Conservation (phyloP, 345 rosid genomes). For the Hevea brasiliensis region DNA sequence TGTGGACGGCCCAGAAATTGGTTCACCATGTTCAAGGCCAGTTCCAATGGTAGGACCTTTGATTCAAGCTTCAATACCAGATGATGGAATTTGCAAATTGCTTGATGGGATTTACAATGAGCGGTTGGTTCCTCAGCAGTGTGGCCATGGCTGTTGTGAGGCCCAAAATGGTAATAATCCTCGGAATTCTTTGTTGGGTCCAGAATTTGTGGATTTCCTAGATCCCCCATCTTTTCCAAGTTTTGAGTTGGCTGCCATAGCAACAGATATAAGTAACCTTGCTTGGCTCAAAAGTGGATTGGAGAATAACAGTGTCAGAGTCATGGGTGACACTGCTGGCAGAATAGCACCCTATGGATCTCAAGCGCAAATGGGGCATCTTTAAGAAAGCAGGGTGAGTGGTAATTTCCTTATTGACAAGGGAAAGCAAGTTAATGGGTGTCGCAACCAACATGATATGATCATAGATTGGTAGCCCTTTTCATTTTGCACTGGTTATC, state of each 20-base stretch:
- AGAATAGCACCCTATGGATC: conserved; percentile 37
- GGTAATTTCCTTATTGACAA: conserved; percentile 37
- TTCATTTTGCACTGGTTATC: neutral
- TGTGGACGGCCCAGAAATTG: conserved; percentile 39
- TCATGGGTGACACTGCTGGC: conserved; percentile 46
- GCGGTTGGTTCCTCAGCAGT: conserved; percentile 58
- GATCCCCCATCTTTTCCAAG: conserved; percentile 61
- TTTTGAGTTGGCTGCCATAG: conserved; percentile 74
- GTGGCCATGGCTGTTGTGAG: conserved; percentile 72
- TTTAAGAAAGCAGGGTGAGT: conserved; percentile 35
- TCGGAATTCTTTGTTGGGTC: conserved; percentile 62
- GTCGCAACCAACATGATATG: conserved; percentile 17
- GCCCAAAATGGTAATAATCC: conserved; percentile 21
- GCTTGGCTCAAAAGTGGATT: conserved; percentile 89
- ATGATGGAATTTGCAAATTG: conserved; percentile 52
- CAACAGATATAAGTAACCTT: conserved; percentile 72
- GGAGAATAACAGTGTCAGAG: conserved; percentile 50
- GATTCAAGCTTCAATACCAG: conserved; percentile 47
- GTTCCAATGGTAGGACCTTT: conserved; percentile 36
- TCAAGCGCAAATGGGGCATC: conserved; percentile 22
- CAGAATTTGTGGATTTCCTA: conserved; percentile 67
- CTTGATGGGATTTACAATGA: conserved; percentile 56
- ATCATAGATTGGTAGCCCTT: conserved; percentile 11
- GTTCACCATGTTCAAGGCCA: conserved; percentile 33
- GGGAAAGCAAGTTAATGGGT: conserved; percentile 35